Conservation (phyloP, 2,329 filamentous ascomycete genomes). For the Claviceps monticola region DNA sequence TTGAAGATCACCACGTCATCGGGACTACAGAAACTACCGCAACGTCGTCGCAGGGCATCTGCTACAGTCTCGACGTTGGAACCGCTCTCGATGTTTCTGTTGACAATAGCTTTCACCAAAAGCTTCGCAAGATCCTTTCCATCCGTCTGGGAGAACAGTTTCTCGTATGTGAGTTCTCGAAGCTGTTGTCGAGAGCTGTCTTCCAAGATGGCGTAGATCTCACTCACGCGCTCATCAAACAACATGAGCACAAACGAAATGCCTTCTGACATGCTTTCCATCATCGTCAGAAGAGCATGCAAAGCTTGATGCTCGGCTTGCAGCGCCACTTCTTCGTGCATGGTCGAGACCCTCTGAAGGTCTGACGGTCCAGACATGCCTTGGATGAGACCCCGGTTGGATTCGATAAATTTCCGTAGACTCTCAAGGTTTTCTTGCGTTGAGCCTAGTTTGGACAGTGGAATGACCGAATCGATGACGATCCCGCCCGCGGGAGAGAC, state of each 20-base stretch:
- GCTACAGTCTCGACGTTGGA: conserved; percentile 96
- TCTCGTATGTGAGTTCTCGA: conserved; percentile 70
- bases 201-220: conserved; percentile 69
- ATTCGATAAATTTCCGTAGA: conserved; percentile 66
- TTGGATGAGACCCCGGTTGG: conserved; percentile 86
- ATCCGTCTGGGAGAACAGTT: conserved; percentile 63
- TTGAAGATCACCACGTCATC: conserved; percentile 98
- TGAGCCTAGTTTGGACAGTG: conserved; percentile 51
- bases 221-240: conserved; percentile 83
- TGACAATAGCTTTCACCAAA: conserved; percentile 93
- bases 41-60: conserved; percentile 80
- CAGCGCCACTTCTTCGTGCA: conserved; percentile 81
- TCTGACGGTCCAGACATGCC: conserved; percentile 85
- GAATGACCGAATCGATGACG: conserved; percentile 52
- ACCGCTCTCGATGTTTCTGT: conserved; percentile 91
- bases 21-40: conserved; percentile 92
- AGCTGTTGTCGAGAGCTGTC: conserved; percentile 56
- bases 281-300: conserved; percentile 70
- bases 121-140: conserved; percentile 88
- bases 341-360: conserved; percentile 59
- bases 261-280: conserved; percentile 85
- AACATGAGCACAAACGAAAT: conserved; percentile 92
- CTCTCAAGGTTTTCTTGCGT: conserved; percentile 73
- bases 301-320: conserved; percentile 92
- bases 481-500: conserved; percentile 42